Percentiles rank a stretch among this genome's conserved stretches.
phyloP scores from a whole-genome alignment of 345 rosid genomes.

The Clausena lansium region DNA sequence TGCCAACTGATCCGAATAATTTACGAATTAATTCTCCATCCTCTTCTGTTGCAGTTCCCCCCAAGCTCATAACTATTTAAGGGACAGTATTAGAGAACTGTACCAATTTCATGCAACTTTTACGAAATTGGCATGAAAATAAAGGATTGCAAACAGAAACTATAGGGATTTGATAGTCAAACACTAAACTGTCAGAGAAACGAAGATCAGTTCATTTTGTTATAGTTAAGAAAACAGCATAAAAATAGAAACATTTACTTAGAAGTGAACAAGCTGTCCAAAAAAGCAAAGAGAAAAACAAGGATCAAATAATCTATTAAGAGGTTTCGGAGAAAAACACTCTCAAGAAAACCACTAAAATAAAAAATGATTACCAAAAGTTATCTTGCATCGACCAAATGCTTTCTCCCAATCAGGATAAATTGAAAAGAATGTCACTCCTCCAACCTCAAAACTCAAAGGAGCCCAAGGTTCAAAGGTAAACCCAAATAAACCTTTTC shows the following conservation, averaged over 20 bases:
- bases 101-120: conserved; percentile 4
- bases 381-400: neutral
- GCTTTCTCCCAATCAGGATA: neutral
- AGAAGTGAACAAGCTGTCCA: neutral
- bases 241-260: neutral
- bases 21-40: conserved; percentile 69
- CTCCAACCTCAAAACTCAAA: neutral
- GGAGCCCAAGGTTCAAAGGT: neutral
- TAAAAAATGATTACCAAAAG: neutral
- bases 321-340: neutral
- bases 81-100: conserved; percentile 11
- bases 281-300: neutral
- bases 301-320: neutral
- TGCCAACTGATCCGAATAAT: conserved; percentile 81
- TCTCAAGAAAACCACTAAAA: neutral
- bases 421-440: neutral
- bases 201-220: neutral
- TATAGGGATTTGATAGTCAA: neutral
- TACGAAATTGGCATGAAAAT: neutral
- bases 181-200: neutral
- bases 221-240: neutral
- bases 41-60: conserved; percentile 68
- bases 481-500: neutral
- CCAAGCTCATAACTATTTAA: conserved; percentile 68
- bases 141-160: neutral